Conservation (phyloP, 139 green algal species). For the Tetradesmus lagerheimii region DNA sequence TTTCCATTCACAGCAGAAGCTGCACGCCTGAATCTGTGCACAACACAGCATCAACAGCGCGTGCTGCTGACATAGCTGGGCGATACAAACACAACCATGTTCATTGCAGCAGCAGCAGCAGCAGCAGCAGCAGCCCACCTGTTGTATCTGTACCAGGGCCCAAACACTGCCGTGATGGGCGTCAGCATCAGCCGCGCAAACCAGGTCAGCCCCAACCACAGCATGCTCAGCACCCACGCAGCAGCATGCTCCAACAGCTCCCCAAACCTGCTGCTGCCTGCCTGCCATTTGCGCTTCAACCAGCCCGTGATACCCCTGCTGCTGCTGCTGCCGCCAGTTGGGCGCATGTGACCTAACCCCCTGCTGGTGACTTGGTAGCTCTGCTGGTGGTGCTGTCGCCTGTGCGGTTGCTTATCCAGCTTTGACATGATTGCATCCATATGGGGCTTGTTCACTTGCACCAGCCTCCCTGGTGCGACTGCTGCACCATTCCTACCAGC, state of each 20-base stretch:
- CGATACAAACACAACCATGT: no score
- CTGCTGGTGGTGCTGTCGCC: constrained; percentile 6
- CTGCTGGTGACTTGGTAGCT: background rate
- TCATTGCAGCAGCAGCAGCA: no score
- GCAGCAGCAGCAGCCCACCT: constrained; percentile 20
- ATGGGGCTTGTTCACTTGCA: background rate
- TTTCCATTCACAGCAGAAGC: no score
- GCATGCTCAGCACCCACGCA: background rate
- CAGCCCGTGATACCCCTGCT: constrained; percentile 9
- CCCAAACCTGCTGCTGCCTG: background rate
- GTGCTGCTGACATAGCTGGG: no score
- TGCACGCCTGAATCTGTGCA: no score
- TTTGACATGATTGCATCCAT: background rate
- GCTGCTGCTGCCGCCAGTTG: background rate
- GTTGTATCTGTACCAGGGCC: constrained; percentile 37
- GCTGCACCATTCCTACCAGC: background rate
- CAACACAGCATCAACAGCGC: no score
- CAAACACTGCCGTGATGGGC: background rate
- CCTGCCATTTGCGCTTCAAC: background rate
- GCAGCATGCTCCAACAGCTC: constrained; percentile 1
- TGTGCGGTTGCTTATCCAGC: background rate
- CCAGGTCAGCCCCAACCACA: background rate
- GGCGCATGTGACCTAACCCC: background rate
- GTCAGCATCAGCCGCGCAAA: constrained; percentile 15
- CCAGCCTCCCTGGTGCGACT: background rate